Base-by-base conservation (phyloP, 2,329 filamentous ascomycete species). In the Fusarium nanum region DNA sequence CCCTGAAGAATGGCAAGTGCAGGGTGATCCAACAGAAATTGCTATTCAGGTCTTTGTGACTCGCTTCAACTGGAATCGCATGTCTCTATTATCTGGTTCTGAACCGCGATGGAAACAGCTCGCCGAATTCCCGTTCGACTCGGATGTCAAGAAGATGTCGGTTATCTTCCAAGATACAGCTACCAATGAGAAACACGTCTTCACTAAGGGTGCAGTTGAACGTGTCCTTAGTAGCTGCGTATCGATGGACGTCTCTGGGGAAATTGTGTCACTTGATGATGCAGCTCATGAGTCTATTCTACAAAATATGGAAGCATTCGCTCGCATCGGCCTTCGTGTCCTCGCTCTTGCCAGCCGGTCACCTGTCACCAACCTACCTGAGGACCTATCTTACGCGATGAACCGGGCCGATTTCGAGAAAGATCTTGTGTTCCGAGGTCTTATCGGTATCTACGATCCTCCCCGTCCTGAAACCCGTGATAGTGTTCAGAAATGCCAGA, bases 61-160 rank as follows among this genome's bases (percentile, higher is more conserved):
- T 56, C 88, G 91, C 18, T 93, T 93, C 76, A 82, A 87, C 55
- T 88, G 87, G 83, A 89, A 89, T 64, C 83, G 87, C 8, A 80
- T 84, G 18, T 80, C 81, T 20, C 85, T 86, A 65, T 85, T 84
- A 0, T 79, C 83, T 8, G 85, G 83, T 9, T 79, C 85, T 0
- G 79, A 76, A 8, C 80, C 86, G 1, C 68, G 81, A 37, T 90
- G 88, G 88, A 81, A 81, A 25, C 85, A 90, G 66, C 78, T 89
- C 22, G 87, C 88, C 2, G 91, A 93, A 73, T 92, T 91, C 60
- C 91, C 91, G 0, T 93, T 93, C 72, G 91, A 93, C 75, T 92
- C 90, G 0, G 87, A 87, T 58, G 86, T 93, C 66, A 93, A 93
- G 82, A 91, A 90, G 73, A 93, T 93, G 91, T 91, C 90, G 0